phyloP scores from a whole-genome alignment of 1,139 yeast genomes.

The Pichia sp. region DNA sequence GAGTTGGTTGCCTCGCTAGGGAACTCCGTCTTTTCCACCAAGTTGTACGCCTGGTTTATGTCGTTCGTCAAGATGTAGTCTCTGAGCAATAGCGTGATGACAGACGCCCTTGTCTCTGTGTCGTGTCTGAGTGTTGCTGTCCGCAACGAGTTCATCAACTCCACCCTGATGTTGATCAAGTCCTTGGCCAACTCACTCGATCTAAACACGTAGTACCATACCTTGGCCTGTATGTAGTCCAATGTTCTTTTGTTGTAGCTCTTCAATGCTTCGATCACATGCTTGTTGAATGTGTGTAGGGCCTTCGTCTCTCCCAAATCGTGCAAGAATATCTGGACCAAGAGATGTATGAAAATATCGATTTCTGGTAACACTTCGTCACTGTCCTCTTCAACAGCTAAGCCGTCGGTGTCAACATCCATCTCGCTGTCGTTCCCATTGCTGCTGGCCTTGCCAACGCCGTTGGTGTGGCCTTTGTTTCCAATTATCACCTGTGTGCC shows the following conservation, averaged over 20 bases:
- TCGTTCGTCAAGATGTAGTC: constrained; percentile 76
- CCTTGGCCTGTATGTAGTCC: constrained; percentile 82
- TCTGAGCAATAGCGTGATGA: constrained; percentile 78
- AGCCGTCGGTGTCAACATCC: constrained; percentile 29
- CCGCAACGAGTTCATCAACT: constrained; percentile 68
- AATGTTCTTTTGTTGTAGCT: constrained; percentile 75
- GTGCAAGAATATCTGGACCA: constrained; percentile 71
- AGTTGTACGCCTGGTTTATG: constrained; percentile 80
- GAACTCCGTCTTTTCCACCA: constrained; percentile 83
- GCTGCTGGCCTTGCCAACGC: background rate
- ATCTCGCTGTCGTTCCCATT: constrained; percentile 19
- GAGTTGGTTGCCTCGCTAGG: constrained; percentile 86
- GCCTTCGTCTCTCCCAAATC: constrained; percentile 52
- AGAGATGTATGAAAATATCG: constrained; percentile 73
- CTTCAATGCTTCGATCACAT: constrained; percentile 53
- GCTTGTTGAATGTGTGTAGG: constrained; percentile 49
- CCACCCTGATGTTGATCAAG: constrained; percentile 60
- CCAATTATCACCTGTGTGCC: background rate
- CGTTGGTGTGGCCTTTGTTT: constrained; percentile 8
- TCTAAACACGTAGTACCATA: constrained; percentile 89
- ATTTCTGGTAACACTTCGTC: constrained; percentile 59
- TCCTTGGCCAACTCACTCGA: constrained; percentile 66
- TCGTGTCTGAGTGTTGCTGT: constrained; percentile 92
- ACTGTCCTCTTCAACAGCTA: constrained; percentile 21
- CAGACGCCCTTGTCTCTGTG: constrained; percentile 82